Evolutionary conservation across 768 basidiomycete genomes (phyloP).

Genomic region (Suillus ampliporus): DNA sequence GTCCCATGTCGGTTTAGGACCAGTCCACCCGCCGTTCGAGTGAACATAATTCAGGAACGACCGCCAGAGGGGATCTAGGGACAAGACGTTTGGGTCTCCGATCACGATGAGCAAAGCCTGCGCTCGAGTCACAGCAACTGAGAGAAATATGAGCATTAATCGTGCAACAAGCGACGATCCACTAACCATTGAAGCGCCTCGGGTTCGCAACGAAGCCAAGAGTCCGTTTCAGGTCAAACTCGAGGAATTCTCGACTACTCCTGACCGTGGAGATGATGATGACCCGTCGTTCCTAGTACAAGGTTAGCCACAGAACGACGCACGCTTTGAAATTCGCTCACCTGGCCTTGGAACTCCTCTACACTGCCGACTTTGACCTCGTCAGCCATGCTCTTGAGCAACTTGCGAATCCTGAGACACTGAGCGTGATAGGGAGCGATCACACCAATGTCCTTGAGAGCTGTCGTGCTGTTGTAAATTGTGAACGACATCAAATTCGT

Average conservation of each 20-base stretch:
- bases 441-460: conserved; percentile 58
- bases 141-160: not conserved
- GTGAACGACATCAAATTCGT: not conserved
- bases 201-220: conserved; percentile 43
- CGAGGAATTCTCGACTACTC: conserved; percentile 36
- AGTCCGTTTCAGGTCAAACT: conserved; percentile 33
- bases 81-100: conserved; percentile 62
- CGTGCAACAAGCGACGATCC: not conserved
- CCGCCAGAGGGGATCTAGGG: conserved; percentile 68
- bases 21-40: conserved; percentile 55
- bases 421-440: conserved; percentile 71
- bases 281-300: conserved; percentile 41
- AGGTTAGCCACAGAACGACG: not conserved
- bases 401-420: conserved; percentile 51
- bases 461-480: conserved; percentile 34
- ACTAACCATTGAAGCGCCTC: conserved; percentile 46
- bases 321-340: conserved; percentile 20
- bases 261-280: conserved; percentile 48
- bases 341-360: conserved; percentile 72
- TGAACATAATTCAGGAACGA: conserved; percentile 64
- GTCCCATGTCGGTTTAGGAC: conserved; percentile 17
- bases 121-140: conserved; percentile 68
- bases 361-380: conserved; percentile 66
- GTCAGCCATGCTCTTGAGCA: conserved; percentile 36
- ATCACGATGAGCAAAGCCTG: conserved; percentile 63